A percentile compares a stretch with the other conserved stretches of the same genome.
phyloP scores from a whole-genome alignment of 805 yeast species.

The Yarrowia sp. region DNA sequence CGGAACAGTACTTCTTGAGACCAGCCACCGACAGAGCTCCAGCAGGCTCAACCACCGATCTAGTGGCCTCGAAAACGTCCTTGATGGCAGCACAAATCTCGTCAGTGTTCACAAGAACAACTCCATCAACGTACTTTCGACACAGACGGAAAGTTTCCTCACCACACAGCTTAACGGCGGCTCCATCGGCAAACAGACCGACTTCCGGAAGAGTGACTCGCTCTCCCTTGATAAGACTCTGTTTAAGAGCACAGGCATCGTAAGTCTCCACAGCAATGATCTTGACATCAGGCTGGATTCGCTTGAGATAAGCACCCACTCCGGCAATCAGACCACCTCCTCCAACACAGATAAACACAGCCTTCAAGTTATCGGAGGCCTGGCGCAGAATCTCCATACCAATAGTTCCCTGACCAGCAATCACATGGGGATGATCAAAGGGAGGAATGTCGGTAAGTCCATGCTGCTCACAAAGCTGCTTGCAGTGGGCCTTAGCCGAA shows the following conservation, averaged over 20 bases:
- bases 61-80: conserved; percentile 92
- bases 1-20: conserved; percentile 70
- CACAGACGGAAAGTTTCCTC: conserved; percentile 86
- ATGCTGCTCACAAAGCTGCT: conserved; percentile 60
- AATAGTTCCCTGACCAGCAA: conserved; percentile 98
- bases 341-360: conserved; percentile 90
- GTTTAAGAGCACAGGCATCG: conserved; percentile 91
- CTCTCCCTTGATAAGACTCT: conserved; percentile 56
- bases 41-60: conserved; percentile 92
- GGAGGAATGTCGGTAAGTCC: conserved; percentile 94
- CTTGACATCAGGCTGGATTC: conserved; percentile 96
- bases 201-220: conserved; percentile 63
- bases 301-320: conserved; percentile 80
- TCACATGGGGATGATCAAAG: conserved; percentile 94
- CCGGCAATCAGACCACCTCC: conserved; percentile 98
- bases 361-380: conserved; percentile 71
- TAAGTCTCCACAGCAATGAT: conserved; percentile 93
- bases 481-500: conserved; percentile 89
- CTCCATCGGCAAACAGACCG: conserved; percentile 98
- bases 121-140: conserved; percentile 78
- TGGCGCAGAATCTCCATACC: conserved; percentile 92
- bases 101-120: conserved; percentile 80
- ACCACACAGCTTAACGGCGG: conserved; percentile 89
- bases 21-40: conserved; percentile 98
- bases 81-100: conserved; percentile 96